These are phyloP conservation scores for Candida broadrunensis DNA, from an alignment of 805 yeast genomes.

Conservation along the genomic window DNA sequence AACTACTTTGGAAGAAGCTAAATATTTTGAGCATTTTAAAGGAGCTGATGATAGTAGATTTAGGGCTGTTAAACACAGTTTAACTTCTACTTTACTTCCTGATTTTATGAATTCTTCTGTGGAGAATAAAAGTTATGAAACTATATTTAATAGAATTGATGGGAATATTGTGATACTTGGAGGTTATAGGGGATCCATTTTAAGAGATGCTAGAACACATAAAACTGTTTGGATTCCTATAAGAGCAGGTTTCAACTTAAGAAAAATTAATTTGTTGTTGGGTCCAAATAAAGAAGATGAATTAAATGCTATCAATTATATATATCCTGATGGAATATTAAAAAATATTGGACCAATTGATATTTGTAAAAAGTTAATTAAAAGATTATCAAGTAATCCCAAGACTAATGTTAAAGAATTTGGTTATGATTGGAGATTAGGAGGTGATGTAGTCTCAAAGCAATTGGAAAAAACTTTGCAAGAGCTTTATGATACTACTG, in stretches of 20 bases:
- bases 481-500: conserved; percentile 44
- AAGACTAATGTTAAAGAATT: conserved; percentile 64
- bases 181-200: conserved; percentile 82
- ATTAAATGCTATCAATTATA: conserved; percentile 42
- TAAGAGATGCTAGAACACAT: conserved; percentile 61
- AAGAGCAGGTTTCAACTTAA: conserved; percentile 76
- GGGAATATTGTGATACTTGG: conserved; percentile 84
- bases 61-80: conserved; percentile 64
- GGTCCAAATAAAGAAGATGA: conserved; percentile 79
- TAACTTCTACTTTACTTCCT: conserved; percentile 48
- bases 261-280: conserved; percentile 64
- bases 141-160: conserved; percentile 56
- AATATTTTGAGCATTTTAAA: conserved; percentile 49
- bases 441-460: conserved; percentile 53
- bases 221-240: conserved; percentile 84
- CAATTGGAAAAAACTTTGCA: conserved; percentile 50
- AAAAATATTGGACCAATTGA: conserved; percentile 88
- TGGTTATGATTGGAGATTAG: conserved; percentile 94
- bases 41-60: conserved; percentile 66
- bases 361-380: conserved; percentile 59
- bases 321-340: conserved; percentile 74
- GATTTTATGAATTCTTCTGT: conserved; percentile 7
- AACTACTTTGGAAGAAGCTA: conserved; percentile 62
- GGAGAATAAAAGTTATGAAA: conserved; percentile 22
- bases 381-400: conserved; percentile 51